phyloP scores from a whole-genome alignment of 306 rosid species.

The Lathyrus tuberosus region DNA sequence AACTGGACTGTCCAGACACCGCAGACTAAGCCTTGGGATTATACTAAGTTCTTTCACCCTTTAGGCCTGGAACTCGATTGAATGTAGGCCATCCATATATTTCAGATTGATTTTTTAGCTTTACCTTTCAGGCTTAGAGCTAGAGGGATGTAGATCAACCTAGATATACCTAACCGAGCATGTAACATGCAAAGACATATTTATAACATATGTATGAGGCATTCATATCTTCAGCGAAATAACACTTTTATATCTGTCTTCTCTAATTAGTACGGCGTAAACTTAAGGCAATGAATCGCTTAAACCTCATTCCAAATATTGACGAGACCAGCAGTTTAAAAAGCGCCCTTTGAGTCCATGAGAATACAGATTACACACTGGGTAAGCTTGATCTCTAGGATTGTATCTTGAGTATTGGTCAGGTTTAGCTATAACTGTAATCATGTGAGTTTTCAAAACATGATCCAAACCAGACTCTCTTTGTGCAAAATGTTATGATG shows the following conservation, averaged over 20 bases:
- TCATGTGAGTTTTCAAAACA: conserved; percentile 20
- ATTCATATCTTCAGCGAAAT: not conserved
- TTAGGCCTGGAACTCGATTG: not conserved
- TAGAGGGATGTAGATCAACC: not conserved
- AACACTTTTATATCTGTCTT: not conserved
- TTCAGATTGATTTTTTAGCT: not conserved
- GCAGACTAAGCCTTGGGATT: not conserved
- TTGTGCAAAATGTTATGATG: not conserved
- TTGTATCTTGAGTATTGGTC: not conserved
- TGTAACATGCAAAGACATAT: not conserved
- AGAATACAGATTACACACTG: not conserved
- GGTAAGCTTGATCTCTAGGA: not conserved
- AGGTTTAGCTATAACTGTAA: not conserved
- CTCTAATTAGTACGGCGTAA: not conserved
- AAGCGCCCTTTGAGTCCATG: not conserved
- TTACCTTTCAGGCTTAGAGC: not conserved
- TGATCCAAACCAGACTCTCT: not conserved
- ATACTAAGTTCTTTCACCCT: not conserved
- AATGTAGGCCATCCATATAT: not conserved
- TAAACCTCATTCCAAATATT: not conserved
- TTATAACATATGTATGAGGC: not conserved
- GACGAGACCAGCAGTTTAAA: not conserved
- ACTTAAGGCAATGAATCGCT: not conserved
- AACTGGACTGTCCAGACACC: conserved; percentile 9
- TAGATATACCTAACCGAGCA: not conserved